Conservation (phyloP, 441 rosid genomes). For the Erysimum cheiri region DNA sequence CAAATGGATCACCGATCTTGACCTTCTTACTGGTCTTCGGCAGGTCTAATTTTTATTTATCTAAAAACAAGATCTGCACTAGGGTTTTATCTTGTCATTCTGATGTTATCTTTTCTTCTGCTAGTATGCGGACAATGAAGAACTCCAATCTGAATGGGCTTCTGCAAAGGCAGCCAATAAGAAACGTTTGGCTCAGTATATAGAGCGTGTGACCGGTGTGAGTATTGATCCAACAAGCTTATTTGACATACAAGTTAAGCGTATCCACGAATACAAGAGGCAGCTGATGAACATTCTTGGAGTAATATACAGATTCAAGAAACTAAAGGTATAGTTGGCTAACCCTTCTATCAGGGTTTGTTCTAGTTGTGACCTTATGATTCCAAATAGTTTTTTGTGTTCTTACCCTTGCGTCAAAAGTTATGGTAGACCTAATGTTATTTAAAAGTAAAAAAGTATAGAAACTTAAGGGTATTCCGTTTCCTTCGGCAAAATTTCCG, state of each 20-base stretch:
- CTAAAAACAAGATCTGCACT: slow-evolving; percentile 30
- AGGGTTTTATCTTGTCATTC: slow-evolving; percentile 26
- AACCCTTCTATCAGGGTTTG: slow-evolving; percentile 17
- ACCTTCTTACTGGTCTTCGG: slow-evolving; percentile 85
- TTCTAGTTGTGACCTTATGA: neutral
- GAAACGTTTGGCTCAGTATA: slow-evolving; percentile 77
- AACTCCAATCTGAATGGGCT: slow-evolving; percentile 90
- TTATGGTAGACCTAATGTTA: slow-evolving; percentile 16
- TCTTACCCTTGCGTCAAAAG: neutral
- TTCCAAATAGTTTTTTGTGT: neutral
- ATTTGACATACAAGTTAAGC: slow-evolving; percentile 98
- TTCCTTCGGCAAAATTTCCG: neutral
- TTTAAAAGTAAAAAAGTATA: neutral
- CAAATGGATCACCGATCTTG: slow-evolving; percentile 89
- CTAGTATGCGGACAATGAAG: slow-evolving; percentile 82
- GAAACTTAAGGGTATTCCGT: slow-evolving; percentile 2
- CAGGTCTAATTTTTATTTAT: slow-evolving; percentile 51
- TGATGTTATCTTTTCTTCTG: slow-evolving; percentile 45
- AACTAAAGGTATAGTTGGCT: slow-evolving; percentile 73
- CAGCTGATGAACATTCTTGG: slow-evolving; percentile 95
- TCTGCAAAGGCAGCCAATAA: slow-evolving; percentile 94
- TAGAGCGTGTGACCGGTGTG: slow-evolving; percentile 79
- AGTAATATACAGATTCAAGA: slow-evolving; percentile 85
- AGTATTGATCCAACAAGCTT: slow-evolving; percentile 81
- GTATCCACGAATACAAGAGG: slow-evolving; percentile 99